Conservation (phyloP, 2,329 filamentous ascomycete species). For the Exophiala calicioides region DNA sequence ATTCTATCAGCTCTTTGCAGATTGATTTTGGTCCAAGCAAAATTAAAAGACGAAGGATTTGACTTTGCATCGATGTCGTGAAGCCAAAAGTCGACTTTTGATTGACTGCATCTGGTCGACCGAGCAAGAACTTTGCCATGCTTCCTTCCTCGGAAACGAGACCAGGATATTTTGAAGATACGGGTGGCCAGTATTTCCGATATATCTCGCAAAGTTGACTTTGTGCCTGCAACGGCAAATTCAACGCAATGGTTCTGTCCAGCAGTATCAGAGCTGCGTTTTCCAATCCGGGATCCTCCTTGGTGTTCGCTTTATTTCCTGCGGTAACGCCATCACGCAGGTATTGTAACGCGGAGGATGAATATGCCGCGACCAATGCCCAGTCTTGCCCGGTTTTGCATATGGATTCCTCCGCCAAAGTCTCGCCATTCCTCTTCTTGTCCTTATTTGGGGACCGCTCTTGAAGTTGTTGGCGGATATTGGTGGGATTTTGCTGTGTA, state of each 20-base stretch:
- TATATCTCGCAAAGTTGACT: conserved; percentile 24
- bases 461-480: conserved; percentile 31
- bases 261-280: conserved; percentile 29
- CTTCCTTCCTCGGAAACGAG: conserved; percentile 1
- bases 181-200: conserved; percentile 20
- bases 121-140: conserved; percentile 14
- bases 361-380: conserved; percentile 41
- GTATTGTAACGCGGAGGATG: conserved; percentile 41
- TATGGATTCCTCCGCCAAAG: conserved; percentile 4
- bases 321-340: conserved; percentile 33
- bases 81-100: conserved; percentile 20
- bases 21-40: conserved; percentile 20
- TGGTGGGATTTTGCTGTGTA: not conserved
- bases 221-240: conserved; percentile 15
- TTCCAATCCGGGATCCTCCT: conserved; percentile 13
- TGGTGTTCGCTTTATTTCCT: conserved; percentile 15
- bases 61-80: conserved; percentile 28
- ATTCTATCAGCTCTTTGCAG: conserved; percentile 14
- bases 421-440: conserved; percentile 28
- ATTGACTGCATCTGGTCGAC: conserved; percentile 18
- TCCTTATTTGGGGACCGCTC: conserved; percentile 35
- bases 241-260: conserved; percentile 28
- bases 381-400: not conserved
- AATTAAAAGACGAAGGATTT: conserved; percentile 27
- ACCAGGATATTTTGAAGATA: conserved; percentile 5